A percentile compares a stretch with the other conserved stretches of the same genome.
Conservation (phyloP, 345 rosid genomes). For the Acer yangbiense region DNA sequence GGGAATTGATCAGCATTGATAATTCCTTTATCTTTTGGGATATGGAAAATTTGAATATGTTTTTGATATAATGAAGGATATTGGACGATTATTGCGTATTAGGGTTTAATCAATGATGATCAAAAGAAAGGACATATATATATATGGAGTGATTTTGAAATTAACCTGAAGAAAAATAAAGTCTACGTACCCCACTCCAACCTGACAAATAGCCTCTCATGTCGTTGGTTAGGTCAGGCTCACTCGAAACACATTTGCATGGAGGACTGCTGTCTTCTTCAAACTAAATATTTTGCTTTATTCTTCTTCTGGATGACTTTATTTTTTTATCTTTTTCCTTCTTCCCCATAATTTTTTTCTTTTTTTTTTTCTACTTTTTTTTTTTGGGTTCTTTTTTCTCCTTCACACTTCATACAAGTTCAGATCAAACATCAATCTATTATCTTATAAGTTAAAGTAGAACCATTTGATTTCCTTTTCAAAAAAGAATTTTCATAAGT, state of each 20-base stretch:
- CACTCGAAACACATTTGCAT: not conserved
- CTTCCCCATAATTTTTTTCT: not conserved
- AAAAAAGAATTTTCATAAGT: not conserved
- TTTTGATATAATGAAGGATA: not conserved
- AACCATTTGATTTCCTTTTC: not conserved
- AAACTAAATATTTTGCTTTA: slow-evolving; percentile 10
- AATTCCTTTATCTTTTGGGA: not conserved
- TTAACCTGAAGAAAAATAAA: not conserved
- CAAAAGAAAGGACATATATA: not conserved
- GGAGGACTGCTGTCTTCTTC: slow-evolving; percentile 27
- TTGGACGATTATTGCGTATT: not conserved
- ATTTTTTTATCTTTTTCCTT: slow-evolving; percentile 15
- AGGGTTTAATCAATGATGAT: not conserved
- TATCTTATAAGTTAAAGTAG: not conserved
- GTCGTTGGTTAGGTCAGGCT: not conserved
- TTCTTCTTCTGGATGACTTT: slow-evolving; percentile 24
- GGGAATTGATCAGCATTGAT: not conserved
- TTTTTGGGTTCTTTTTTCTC: slow-evolving; percentile 25
- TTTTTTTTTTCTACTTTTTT: not conserved
- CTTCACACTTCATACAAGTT: slow-evolving; percentile 41
- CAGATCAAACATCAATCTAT: slow-evolving; percentile 12
- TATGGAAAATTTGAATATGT: not conserved
- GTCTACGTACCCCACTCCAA: slow-evolving; percentile 12
- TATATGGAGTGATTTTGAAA: not conserved
- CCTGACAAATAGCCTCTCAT: not conserved